Evolutionary conservation across 2,329 filamentous ascomycete genomes (phyloP).

Genomic region (Ophiostoma triangulosporum): DNA sequence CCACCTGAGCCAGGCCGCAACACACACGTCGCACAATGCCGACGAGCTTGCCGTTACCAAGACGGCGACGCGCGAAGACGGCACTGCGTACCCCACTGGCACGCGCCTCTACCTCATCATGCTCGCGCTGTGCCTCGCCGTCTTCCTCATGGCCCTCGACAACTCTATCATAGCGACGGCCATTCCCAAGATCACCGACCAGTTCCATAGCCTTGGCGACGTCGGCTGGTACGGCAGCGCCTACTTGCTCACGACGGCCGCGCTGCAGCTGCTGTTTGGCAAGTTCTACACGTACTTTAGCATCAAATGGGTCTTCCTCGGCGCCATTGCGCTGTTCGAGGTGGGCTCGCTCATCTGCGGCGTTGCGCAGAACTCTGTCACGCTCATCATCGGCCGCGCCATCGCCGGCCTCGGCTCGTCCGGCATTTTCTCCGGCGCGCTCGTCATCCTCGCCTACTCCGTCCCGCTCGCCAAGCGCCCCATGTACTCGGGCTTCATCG

Average conservation of each 20-base stretch:
- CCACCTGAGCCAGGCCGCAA: conserved; percentile 1
- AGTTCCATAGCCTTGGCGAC: conserved; percentile 25
- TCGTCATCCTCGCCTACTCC: conserved; percentile 21
- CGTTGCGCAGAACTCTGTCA: conserved; percentile 14
- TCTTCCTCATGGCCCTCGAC: conserved; percentile 31
- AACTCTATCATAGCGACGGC: conserved; percentile 22
- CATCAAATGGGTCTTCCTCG: conserved; percentile 22
- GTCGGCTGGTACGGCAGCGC: conserved; percentile 31
- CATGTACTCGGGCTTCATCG: conserved; percentile 22
- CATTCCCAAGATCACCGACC: conserved; percentile 23
- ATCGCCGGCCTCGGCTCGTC: conserved; percentile 22
- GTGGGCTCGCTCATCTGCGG: conserved; percentile 24
- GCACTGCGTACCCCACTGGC: conserved; percentile 25
- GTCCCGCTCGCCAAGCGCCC: conserved; percentile 14
- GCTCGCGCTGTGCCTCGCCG: conserved; percentile 29
- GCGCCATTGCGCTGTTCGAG: conserved; percentile 23
- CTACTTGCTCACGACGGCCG: conserved; percentile 23
- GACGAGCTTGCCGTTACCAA: background rate
- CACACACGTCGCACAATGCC: conserved; percentile 8
- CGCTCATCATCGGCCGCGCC: conserved; percentile 16
- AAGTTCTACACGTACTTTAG: conserved; percentile 26
- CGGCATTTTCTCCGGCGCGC: conserved; percentile 25
- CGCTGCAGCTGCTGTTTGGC: conserved; percentile 21
- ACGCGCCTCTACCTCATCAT: conserved; percentile 25
- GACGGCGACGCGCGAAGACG: conserved; percentile 17